phyloP scores from a whole-genome alignment of 805 yeast species.

The Kodamaea leandrae region DNA sequence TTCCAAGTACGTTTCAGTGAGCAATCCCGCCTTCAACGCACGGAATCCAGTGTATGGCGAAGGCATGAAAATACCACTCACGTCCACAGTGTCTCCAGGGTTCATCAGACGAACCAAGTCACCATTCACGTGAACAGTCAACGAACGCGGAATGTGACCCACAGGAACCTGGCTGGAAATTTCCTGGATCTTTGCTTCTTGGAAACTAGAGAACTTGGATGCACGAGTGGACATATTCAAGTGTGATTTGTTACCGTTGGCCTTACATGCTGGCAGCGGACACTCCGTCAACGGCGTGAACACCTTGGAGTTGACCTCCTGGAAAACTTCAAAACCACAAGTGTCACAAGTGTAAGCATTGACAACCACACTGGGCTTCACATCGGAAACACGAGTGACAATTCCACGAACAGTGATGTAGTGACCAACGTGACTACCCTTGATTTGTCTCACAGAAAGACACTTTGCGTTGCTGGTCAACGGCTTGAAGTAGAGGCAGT shows the following conservation, averaged over 20 bases:
- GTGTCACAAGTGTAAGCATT: slow-evolving; percentile 96
- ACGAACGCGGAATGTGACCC: slow-evolving; percentile 92
- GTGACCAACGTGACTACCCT: slow-evolving; percentile 80
- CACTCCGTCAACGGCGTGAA: slow-evolving; percentile 90
- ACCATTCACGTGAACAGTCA: slow-evolving; percentile 88
- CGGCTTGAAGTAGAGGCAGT: slow-evolving; percentile 84
- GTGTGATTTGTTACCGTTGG: slow-evolving; percentile 83
- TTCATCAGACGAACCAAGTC: slow-evolving; percentile 79
- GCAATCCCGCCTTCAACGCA: slow-evolving; percentile 87
- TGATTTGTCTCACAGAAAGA: slow-evolving; percentile 84
- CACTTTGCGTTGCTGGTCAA: slow-evolving; percentile 53
- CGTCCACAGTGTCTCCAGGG: slow-evolving; percentile 95
- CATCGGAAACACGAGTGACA: slow-evolving; percentile 93
- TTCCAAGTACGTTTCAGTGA: slow-evolving; percentile 91
- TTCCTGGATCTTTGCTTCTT: slow-evolving; percentile 93
- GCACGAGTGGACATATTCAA: slow-evolving; percentile 92
- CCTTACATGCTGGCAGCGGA: slow-evolving; percentile 72
- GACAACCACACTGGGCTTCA: slow-evolving; percentile 86
- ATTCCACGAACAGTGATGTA: slow-evolving; percentile 91
- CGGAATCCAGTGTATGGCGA: slow-evolving; percentile 93
- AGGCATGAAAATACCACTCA: slow-evolving; percentile 90
- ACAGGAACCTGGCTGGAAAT: slow-evolving; percentile 95
- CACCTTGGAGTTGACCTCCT: slow-evolving; percentile 81
- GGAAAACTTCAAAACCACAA: slow-evolving; percentile 96
- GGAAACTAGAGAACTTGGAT: slow-evolving; percentile 91